These are phyloP conservation scores for Panicum virgatum DNA, from an alignment of 202 grass and related monocot species.

Conservation along the genomic window DNA sequence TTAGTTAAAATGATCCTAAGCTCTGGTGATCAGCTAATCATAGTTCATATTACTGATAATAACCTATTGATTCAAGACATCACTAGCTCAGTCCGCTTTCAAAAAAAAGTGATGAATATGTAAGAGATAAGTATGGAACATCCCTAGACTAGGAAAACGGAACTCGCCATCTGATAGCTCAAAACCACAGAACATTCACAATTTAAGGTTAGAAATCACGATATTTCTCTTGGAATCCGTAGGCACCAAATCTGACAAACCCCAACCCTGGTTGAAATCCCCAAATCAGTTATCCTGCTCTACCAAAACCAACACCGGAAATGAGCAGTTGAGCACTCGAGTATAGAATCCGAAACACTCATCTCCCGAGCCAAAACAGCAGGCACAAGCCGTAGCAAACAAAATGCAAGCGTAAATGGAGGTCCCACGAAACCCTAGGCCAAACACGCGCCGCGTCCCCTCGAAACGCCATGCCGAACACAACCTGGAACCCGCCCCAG, in stretches of 20 bases:
- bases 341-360: not conserved
- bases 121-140: not conserved
- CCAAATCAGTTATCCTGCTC: not conserved
- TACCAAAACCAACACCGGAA: not conserved
- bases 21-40: not conserved
- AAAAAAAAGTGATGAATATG: not conserved
- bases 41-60: not conserved
- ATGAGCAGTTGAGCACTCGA: conserved; percentile 7
- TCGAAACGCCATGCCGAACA: not conserved
- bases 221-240: conserved; percentile 14
- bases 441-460: not conserved
- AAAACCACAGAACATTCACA: conserved; percentile 4
- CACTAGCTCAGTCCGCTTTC: not conserved
- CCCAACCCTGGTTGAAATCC: not conserved
- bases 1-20: not conserved
- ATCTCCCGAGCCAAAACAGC: conserved; percentile 5
- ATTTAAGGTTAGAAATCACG: not conserved
- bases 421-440: conserved; percentile 51
- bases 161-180: not conserved
- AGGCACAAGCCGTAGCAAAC: not conserved
- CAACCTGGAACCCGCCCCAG: not conserved
- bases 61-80: conserved; percentile 10
- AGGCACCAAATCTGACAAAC: not conserved
- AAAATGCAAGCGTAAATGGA: not conserved
- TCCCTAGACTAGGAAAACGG: not conserved